Evolutionary conservation across 2,329 filamentous ascomycete species (phyloP).

Genomic region (Penicillium rolfsii): DNA sequence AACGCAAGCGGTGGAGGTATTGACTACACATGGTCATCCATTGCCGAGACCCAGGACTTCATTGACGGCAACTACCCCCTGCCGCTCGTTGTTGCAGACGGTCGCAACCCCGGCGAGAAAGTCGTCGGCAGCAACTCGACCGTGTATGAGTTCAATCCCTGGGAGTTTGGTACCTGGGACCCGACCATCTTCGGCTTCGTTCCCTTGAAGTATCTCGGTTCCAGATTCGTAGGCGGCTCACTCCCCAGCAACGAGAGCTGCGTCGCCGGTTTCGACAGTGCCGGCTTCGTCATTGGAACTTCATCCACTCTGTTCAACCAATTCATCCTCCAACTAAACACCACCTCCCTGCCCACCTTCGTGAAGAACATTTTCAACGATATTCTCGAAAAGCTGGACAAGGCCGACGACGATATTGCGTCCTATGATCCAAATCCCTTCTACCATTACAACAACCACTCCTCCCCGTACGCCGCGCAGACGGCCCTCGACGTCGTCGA

Average conservation of each 20-base stretch:
- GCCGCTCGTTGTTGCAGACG: conserved; percentile 73
- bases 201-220: conserved; percentile 71
- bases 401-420: conserved; percentile 71
- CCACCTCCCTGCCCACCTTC: conserved; percentile 52
- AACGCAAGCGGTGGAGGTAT: conserved; percentile 75
- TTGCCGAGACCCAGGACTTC: conserved; percentile 67
- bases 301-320: conserved; percentile 84
- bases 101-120: conserved; percentile 63
- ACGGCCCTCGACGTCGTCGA: conserved; percentile 71
- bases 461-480: conserved; percentile 60
- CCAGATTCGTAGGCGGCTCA: conserved; percentile 67
- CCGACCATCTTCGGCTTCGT: conserved; percentile 72
- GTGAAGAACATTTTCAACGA: conserved; percentile 56
- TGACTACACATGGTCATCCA: conserved; percentile 80
- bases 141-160: conserved; percentile 77
- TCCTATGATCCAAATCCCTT: conserved; percentile 78
- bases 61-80: conserved; percentile 66
- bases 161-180: conserved; percentile 77
- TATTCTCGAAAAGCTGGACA: conserved; percentile 60
- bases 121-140: conserved; percentile 73
- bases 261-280: conserved; percentile 79
- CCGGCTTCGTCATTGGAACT: conserved; percentile 82
- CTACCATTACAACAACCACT: conserved; percentile 62
- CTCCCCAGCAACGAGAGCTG: conserved; percentile 63
- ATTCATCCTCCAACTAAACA: conserved; percentile 68